Percentiles rank a stretch among this genome's conserved stretches.
phyloP scores from a whole-genome alignment of 148 eudicot species.

The Vaccinium myrtillus region DNA sequence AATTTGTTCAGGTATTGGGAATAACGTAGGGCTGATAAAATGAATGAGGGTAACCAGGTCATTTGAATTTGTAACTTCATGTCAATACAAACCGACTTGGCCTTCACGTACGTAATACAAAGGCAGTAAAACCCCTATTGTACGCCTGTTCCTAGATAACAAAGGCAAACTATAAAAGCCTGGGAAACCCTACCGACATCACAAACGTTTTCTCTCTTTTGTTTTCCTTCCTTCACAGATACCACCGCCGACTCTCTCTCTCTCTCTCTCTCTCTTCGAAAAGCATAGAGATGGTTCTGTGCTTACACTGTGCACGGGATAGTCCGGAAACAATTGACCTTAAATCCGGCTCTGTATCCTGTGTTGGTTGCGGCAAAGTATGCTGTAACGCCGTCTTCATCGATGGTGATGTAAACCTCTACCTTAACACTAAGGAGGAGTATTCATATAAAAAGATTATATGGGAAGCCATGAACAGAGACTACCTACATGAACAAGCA shows the following conservation, averaged over 20 bases:
- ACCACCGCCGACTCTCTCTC: neutral
- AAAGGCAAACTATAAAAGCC: neutral
- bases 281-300: neutral
- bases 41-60: no score
- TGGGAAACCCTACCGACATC: neutral
- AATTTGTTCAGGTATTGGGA: no score
- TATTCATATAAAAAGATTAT: neutral
- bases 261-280: neutral
- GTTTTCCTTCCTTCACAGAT: neutral
- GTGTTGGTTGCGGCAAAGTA: neutral
- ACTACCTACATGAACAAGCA: neutral
- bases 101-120: neutral
- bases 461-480: neutral
- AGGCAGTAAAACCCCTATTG: no score
- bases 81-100: no score
- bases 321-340: neutral
- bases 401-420: neutral
- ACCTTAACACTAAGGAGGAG: neutral
- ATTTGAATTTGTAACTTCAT: no score
- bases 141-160: no score
- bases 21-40: no score
- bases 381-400: neutral
- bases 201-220: neutral
- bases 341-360: neutral
- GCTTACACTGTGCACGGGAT: neutral